A percentile compares a stretch with the other conserved stretches of the same genome.
Evolutionary conservation across 257 asterid genomes (phyloP).

Genomic region (Scutellaria minor): DNA sequence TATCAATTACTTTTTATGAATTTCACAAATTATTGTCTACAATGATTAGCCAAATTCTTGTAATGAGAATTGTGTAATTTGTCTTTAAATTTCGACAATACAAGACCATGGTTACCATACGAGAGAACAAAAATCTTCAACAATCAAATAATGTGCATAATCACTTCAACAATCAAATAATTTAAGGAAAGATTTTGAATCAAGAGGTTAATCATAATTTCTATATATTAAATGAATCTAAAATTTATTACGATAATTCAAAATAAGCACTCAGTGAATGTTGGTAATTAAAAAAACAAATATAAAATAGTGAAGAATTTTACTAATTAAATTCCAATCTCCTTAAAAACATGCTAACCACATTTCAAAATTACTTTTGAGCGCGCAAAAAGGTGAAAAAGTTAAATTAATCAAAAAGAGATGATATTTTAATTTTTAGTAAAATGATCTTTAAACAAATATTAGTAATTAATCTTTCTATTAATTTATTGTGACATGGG

Average conservation of each 20-base stretch:
- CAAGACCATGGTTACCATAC: neutral
- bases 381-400: neutral
- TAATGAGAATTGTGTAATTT: neutral
- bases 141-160: neutral
- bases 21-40: too few species aligned
- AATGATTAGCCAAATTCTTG: too few species aligned
- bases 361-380: too few species aligned
- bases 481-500: neutral
- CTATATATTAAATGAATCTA: neutral
- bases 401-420: neutral
- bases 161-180: slow-evolving; percentile 1
- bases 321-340: neutral
- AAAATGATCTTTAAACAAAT: too few species aligned
- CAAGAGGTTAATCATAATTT: neutral
- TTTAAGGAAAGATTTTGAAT: neutral
- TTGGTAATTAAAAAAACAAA: too few species aligned
- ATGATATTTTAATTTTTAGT: neutral
- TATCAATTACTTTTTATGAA: too few species aligned
- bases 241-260: neutral
- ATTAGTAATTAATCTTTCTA: neutral
- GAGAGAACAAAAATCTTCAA: neutral
- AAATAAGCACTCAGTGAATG: too few species aligned
- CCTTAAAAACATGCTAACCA: neutral
- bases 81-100: too few species aligned
- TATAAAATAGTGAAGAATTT: too few species aligned